These are phyloP conservation scores for Pyricularia sp. DNA, from an alignment of 2,329 filamentous ascomycete genomes.

Conservation along the genomic window DNA sequence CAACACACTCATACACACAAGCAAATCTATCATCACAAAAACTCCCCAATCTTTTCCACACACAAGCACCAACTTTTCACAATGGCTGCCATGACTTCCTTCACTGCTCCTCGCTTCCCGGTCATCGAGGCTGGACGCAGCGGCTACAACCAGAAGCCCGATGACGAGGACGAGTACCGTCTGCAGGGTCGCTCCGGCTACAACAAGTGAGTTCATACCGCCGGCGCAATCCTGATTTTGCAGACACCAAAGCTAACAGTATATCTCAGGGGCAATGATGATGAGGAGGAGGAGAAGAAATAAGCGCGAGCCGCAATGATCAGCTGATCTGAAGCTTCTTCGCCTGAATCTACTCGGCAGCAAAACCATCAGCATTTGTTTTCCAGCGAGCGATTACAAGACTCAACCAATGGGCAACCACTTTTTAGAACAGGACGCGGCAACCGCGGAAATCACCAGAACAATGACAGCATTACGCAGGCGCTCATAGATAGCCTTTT, in stretches of 20 bases:
- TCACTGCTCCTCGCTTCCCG: slow-evolving; percentile 22
- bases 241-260: background rate
- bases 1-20: background rate
- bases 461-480: background rate
- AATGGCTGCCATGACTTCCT: slow-evolving; percentile 24
- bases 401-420: background rate
- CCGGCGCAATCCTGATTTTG: background rate
- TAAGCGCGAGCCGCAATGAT: background rate
- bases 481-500: background rate
- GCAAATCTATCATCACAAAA: background rate
- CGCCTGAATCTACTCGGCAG: background rate
- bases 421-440: background rate
- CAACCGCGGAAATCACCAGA: background rate
- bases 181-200: slow-evolving; percentile 33
- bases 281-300: slow-evolving; percentile 22
- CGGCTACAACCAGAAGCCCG: slow-evolving; percentile 27
- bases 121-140: slow-evolving; percentile 24
- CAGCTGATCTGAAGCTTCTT: background rate
- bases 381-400: background rate
- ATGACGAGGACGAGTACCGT: slow-evolving; percentile 18
- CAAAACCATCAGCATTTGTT: background rate
- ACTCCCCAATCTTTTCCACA: background rate
- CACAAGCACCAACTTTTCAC: slow-evolving; percentile 11
- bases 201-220: slow-evolving; percentile 22
- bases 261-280: slow-evolving; percentile 8